Evolutionary conservation across 2,329 filamentous ascomycete genomes (phyloP).

Genomic region (Apiospora pterosperma): DNA sequence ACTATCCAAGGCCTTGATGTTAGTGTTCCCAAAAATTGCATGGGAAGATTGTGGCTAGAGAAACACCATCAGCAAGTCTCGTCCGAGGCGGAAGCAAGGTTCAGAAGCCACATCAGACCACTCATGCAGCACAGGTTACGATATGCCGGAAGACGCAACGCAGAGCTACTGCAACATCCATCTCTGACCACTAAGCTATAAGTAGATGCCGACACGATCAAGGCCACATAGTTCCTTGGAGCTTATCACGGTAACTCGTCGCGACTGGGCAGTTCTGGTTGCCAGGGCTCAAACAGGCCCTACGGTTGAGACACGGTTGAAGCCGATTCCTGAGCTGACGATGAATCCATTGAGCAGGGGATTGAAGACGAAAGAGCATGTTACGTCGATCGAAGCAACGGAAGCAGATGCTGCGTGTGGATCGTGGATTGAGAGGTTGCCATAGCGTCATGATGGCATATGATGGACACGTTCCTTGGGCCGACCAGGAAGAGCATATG

Average conservation of each 20-base stretch:
- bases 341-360: not conserved
- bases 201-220: not conserved
- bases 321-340: not conserved
- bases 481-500: not conserved
- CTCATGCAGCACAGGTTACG: not conserved
- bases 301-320: not conserved
- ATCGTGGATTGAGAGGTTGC: not conserved
- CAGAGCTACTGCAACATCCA: not conserved
- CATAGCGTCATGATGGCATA: not conserved
- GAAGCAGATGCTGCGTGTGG: not conserved
- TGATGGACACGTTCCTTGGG: not conserved
- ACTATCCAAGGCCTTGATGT: not conserved
- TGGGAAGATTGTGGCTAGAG: not conserved
- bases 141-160: not conserved
- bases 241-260: not conserved
- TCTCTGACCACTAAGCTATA: not conserved
- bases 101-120: not conserved
- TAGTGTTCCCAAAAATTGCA: not conserved
- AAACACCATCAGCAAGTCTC: not conserved
- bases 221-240: not conserved
- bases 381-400: not conserved
- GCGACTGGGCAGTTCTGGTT: not conserved
- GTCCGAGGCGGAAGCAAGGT: not conserved
- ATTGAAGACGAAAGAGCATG: not conserved
- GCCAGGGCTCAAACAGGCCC: not conserved